phyloP scores from a whole-genome alignment of 805 yeast genomes.

The Cyberlindnera maritima region DNA sequence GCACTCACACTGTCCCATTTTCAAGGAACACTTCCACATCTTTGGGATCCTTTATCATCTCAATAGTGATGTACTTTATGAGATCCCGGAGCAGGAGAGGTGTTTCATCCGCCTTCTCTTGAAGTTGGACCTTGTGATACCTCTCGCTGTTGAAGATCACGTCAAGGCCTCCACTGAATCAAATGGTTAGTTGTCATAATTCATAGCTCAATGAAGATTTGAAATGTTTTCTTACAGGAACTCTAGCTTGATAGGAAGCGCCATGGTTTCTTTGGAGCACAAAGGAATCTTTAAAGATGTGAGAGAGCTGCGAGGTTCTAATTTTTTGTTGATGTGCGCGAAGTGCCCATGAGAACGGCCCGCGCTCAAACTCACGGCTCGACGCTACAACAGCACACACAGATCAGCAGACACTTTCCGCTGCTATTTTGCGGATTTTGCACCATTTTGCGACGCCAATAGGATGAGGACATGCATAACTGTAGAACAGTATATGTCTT shows the following conservation, averaged over 20 bases:
- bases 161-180: constrained; percentile 71
- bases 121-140: constrained; percentile 47
- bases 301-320: too few relatives aligned
- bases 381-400: neutral
- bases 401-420: too few relatives aligned
- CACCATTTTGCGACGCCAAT: too few relatives aligned
- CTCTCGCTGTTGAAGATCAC: constrained; percentile 63
- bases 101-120: constrained; percentile 39
- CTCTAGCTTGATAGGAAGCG: constrained; percentile 11
- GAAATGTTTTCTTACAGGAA: constrained; percentile 13
- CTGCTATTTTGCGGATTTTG: too few relatives aligned
- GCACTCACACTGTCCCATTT: constrained; percentile 48
- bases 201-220: neutral
- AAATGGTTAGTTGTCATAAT: neutral
- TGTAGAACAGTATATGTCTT: too few relatives aligned
- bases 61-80: constrained; percentile 49
- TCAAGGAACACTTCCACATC: constrained; percentile 76
- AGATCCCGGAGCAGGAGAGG: constrained; percentile 44
- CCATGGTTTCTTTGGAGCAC: neutral
- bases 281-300: too few relatives aligned
- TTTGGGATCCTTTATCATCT: constrained; percentile 55
- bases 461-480: too few relatives aligned
- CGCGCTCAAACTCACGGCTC: neutral
- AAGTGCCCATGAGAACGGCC: neutral
- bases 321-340: too few relatives aligned